These are phyloP conservation scores for Scleroderma citrinum DNA, from an alignment of 768 basidiomycete species.

Conservation along the genomic window DNA sequence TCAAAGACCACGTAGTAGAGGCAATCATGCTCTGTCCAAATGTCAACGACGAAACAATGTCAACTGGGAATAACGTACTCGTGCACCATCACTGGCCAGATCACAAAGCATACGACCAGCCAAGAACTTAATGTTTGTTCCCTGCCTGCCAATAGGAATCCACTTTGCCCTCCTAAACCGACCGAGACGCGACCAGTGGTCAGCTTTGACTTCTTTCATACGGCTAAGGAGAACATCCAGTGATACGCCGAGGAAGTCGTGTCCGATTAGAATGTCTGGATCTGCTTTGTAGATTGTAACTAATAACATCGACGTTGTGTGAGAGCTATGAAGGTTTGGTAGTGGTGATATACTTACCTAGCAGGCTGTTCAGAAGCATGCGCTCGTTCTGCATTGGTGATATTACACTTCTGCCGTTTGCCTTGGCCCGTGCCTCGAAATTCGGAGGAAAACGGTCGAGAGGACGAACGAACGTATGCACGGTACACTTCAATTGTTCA, in stretches of 20 bases:
- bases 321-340: not conserved
- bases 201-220: constrained; percentile 84
- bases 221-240: constrained; percentile 88
- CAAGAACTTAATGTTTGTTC: constrained; percentile 77
- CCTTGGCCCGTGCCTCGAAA: constrained; percentile 67
- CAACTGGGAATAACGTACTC: constrained; percentile 42
- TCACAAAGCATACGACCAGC: constrained; percentile 88
- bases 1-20: constrained; percentile 96
- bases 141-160: constrained; percentile 77
- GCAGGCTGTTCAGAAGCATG: constrained; percentile 73
- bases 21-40: constrained; percentile 80
- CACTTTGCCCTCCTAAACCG: constrained; percentile 81
- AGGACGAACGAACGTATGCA: constrained; percentile 87
- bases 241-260: constrained; percentile 87
- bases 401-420: constrained; percentile 62
- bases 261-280: constrained; percentile 91
- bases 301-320: constrained; percentile 20
- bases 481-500: constrained; percentile 73
- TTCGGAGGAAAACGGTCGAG: constrained; percentile 80
- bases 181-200: constrained; percentile 92
- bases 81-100: constrained; percentile 89
- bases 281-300: constrained; percentile 80
- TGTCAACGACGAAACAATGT: not conserved
- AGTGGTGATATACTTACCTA: constrained; percentile 43
- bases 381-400: constrained; percentile 76